Evolutionary conservation across 306 rosid genomes (phyloP).

Genomic region (Comarum palustre): DNA sequence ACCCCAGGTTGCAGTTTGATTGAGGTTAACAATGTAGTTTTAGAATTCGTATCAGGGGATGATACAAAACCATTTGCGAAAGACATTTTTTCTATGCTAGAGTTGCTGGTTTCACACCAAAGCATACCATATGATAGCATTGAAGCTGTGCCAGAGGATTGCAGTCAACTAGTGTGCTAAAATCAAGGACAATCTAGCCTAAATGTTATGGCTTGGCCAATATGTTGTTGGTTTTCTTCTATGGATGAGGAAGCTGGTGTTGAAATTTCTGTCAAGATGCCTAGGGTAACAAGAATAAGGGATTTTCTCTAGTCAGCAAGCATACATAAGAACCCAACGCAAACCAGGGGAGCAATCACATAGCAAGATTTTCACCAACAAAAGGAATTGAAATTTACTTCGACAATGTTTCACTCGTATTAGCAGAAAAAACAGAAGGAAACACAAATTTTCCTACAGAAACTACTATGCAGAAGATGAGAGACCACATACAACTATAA

Average conservation of each 20-base stretch:
- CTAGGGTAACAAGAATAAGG: neutral
- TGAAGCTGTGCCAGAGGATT: constrained; percentile 23
- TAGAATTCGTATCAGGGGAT: constrained; percentile 62
- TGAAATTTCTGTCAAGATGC: neutral
- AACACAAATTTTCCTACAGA: neutral
- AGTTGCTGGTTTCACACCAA: constrained; percentile 37
- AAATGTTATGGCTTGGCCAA: neutral
- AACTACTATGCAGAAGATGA: constrained; percentile 33
- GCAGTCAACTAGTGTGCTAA: neutral
- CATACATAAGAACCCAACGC: too few species aligned
- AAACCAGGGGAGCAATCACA: too few species aligned
- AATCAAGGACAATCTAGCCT: neutral
- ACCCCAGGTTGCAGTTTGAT: constrained; percentile 70
- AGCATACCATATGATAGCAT: constrained; percentile 22
- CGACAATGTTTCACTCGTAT: constrained; percentile 3
- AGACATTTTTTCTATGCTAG: constrained; percentile 48
- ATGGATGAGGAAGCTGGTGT: too few species aligned
- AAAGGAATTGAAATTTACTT: neutral
- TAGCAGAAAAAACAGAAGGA: neutral
- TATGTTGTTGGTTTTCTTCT: too few species aligned
- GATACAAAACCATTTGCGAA: constrained; percentile 51
- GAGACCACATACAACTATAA: constrained; percentile 58
- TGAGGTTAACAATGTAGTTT: constrained; percentile 54
- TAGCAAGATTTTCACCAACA: neutral
- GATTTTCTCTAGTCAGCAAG: too few species aligned